Evolutionary conservation across 495 filamentous ascomycete genomes (phyloP).

Genomic region (Elasticomyces elasticus): DNA sequence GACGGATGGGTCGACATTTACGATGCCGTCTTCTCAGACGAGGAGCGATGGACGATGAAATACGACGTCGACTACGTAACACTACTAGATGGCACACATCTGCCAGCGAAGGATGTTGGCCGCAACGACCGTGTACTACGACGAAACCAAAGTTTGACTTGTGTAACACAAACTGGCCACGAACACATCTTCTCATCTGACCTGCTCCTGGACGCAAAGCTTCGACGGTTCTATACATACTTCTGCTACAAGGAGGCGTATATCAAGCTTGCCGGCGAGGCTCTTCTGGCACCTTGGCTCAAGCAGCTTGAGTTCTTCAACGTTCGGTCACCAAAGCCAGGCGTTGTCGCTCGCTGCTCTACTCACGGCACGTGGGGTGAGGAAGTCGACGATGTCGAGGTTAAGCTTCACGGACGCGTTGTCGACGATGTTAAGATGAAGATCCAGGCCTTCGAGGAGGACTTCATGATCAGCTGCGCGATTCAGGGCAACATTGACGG

Average conservation of each 20-base stretch:
- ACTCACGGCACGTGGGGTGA: constrained; percentile 40
- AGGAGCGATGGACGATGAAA: constrained; percentile 51
- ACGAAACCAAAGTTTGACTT: constrained; percentile 25
- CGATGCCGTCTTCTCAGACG: constrained; percentile 59
- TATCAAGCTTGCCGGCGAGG: constrained; percentile 88
- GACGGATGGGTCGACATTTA: constrained; percentile 65
- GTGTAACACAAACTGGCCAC: constrained; percentile 23
- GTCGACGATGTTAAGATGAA: constrained; percentile 50
- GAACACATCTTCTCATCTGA: constrained; percentile 29
- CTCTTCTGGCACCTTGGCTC: constrained; percentile 71
- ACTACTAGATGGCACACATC: constrained; percentile 28
- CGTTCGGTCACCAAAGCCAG: constrained; percentile 46
- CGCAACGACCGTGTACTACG: constrained; percentile 26
- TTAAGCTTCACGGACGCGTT: constrained; percentile 39
- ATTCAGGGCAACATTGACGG: constrained; percentile 29
- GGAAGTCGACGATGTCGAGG: constrained; percentile 41
- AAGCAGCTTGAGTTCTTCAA: constrained; percentile 56
- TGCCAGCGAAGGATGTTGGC: constrained; percentile 27
- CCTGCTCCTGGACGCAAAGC: constrained; percentile 43
- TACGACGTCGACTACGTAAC: constrained; percentile 31
- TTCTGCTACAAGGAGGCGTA: constrained; percentile 89
- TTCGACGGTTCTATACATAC: constrained; percentile 75
- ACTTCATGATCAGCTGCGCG: constrained; percentile 54
- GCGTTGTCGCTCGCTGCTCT: constrained; percentile 25
- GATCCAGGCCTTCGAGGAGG: constrained; percentile 48